Evolutionary conservation across 1,139 yeast genomes (phyloP), one percentile per base, ranked within the genome.

Genomic region (Protomyces macrosporus): DNA sequence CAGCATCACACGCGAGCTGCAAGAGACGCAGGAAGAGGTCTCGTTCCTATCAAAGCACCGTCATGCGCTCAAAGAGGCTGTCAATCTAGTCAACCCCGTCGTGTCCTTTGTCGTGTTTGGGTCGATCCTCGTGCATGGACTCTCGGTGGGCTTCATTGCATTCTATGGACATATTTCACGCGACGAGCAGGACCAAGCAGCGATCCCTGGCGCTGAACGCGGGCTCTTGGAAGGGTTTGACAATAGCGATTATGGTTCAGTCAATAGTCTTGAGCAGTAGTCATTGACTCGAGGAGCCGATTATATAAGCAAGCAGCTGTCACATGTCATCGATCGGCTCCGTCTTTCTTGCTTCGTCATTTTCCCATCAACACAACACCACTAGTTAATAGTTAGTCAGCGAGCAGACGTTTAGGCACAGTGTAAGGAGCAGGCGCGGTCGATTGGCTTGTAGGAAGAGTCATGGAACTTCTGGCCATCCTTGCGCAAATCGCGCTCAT

Each of bases 61-160:
- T 9, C 23, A 23, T 23, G 56, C 62, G 3, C 34, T 52, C 35
- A 51, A 40, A 12, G 62, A 52, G 32, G 35, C 62, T 12, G 39
- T 58, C 36, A 32, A 51, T 14, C 34, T 55, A 12, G 42, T 58
- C 51, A 39, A 45, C 6, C 62, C 62, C 6, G 53, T 58, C 35
- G 56, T 58, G 16, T 40, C 34, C 52, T 58, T 58, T 58, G 56
- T 58, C 30, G 62, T 58, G 32, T 33, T 58, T 10, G 56, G 62
- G 9, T 51, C 56, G 3, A 52, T 58, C 53, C 12, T 58, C 33
- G 62, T 58, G 6, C 62, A 58, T 12, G 62, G 62, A 30, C 32
- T 58, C 45, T 51, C 56, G n/a, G 53, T 55, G 7, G 62, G 62
- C 7, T 58, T 58, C 56, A 58, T 58, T 23, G 40, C 56, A 23